Conservation (phyloP, 2,329 filamentous ascomycete species). For the Scytalidium sp. region DNA sequence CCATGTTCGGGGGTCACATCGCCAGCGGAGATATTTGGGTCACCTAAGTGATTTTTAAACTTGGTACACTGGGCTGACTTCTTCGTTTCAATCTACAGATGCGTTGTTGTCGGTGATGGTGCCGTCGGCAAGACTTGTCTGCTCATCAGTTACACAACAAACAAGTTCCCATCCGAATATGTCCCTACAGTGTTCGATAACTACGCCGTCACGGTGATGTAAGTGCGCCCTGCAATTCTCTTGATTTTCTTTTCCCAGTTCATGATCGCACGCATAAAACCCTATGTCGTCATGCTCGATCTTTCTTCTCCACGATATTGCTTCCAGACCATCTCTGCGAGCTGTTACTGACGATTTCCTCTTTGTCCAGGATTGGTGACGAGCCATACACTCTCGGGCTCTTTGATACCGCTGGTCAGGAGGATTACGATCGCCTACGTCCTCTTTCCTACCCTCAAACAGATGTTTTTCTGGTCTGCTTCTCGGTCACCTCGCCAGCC, state of each 20-base stretch:
- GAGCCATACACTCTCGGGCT: slow-evolving; percentile 96
- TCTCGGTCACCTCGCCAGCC: slow-evolving; percentile 94
- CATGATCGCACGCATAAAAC: not conserved
- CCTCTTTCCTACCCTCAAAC: slow-evolving; percentile 97
- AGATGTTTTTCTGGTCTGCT: slow-evolving; percentile 98
- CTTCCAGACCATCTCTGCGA: not conserved
- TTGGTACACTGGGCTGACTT: too few species aligned
- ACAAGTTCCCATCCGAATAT: slow-evolving; percentile 99
- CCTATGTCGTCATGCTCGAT: too few species aligned
- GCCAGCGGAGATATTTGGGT: not conserved
- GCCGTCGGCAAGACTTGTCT: slow-evolving; percentile 99
- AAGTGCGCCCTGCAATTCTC: slow-evolving; percentile 43
- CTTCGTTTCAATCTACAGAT: slow-evolving; percentile 64
- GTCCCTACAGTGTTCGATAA: slow-evolving; percentile 99
- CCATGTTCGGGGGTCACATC: too few species aligned
- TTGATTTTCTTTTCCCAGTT: not conserved
- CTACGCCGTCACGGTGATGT: slow-evolving; percentile 99
- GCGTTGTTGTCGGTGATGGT: slow-evolving; percentile 98
- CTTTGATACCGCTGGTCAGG: slow-evolving; percentile 98
- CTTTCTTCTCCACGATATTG: slow-evolving; percentile 2
- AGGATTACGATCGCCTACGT: slow-evolving; percentile 97
- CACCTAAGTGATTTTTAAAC: too few species aligned
- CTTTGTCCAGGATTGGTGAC: slow-evolving; percentile 80
- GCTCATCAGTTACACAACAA: slow-evolving; percentile 98
- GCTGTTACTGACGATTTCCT: slow-evolving; percentile 10